These are phyloP conservation scores for Gracilaria vermiculophylla DNA, from an alignment of 23 red algal genomes.

Conservation along the genomic window DNA sequence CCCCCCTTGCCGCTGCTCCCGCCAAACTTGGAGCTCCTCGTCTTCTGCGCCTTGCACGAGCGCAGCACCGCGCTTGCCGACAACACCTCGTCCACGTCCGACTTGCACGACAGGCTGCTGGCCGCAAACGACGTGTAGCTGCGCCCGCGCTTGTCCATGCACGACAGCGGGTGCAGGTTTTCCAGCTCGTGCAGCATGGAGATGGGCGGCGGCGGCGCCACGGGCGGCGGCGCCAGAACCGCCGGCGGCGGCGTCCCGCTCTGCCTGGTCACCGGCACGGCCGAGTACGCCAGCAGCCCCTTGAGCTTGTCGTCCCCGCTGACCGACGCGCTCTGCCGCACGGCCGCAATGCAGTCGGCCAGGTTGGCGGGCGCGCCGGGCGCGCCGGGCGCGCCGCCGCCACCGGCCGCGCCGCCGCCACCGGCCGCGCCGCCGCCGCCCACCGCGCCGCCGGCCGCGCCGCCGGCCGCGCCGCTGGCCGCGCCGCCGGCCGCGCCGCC, in stretches of 20 bases:
- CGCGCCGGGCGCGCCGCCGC: no score
- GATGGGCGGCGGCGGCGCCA: neutral
- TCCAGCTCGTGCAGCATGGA: neutral
- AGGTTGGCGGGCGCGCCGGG: no score
- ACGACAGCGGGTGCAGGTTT: neutral
- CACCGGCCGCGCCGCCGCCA: no score
- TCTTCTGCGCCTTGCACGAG: neutral
- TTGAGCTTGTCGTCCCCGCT: slow-evolving; percentile 4
- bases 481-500: no score
- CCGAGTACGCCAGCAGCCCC: slow-evolving; percentile 27
- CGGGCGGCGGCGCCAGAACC: neutral
- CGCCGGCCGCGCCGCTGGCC: no score
- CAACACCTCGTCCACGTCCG: neutral
- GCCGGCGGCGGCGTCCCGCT: neutral
- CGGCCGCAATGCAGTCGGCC: slow-evolving; percentile 13
- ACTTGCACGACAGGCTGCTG: neutral
- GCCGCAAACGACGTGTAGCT: slow-evolving; percentile 30
- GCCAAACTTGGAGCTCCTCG: neutral
- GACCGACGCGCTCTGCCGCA: neutral
- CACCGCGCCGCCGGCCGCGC: no score
- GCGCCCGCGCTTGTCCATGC: slow-evolving; percentile 3
- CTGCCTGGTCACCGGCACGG: slow-evolving; percentile 16
- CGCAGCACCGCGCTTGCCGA: neutral
- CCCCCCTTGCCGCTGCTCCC: neutral
- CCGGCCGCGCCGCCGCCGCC: no score